Base-by-base conservation (phyloP, 202 grass and related monocot genomes). In the Elaeis oleifera region DNA sequence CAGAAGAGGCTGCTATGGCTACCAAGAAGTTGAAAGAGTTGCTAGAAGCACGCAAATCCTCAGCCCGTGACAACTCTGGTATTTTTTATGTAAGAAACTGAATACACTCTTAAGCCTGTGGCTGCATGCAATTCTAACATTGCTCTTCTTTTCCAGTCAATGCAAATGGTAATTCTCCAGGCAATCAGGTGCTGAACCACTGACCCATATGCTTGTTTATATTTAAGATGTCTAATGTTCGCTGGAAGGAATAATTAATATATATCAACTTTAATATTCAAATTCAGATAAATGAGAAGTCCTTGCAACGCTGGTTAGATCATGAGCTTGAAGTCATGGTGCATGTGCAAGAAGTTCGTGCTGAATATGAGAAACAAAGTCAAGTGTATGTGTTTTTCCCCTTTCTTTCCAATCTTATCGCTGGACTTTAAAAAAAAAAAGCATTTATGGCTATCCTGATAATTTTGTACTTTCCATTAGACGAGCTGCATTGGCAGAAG, bases 241-340 rank as follows among this genome's bases (percentile, higher is more conserved):
- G 0, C 0, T 44, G 3, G 36, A 44, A 44, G 36, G 36, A 9
- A 13, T 44, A 44, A 44, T 3, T 44, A 44, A 14, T 44, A 13
- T 44, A 44, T 14, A 44, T 44, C 36, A 21, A 68, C 50, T 68
- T 66, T 32, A 70, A 79, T 4, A 44, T 51, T 84, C 36, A 81
- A 60, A 32, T 63, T 61, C 82, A 99, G 94, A 80, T 82, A 74
- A 84, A 74, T 75, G 94, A 99, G 67, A 99, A 86, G 69, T 88
- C 85, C 0, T 58, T 99, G 52, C 94, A 89, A 84, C 84, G 74
- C 70, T 99, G 94, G 94, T 70, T 99, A 59, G 85, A 99, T 79
- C 94, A 99, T 78, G 94, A 99, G 63, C 85, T 99, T 78, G 94
- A 99, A 82, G 88, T 99, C 32, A 94, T 94, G 88, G 78, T 99